phyloP scores from a whole-genome alignment of 805 yeast genomes.

The Kodamaea restingae region DNA sequence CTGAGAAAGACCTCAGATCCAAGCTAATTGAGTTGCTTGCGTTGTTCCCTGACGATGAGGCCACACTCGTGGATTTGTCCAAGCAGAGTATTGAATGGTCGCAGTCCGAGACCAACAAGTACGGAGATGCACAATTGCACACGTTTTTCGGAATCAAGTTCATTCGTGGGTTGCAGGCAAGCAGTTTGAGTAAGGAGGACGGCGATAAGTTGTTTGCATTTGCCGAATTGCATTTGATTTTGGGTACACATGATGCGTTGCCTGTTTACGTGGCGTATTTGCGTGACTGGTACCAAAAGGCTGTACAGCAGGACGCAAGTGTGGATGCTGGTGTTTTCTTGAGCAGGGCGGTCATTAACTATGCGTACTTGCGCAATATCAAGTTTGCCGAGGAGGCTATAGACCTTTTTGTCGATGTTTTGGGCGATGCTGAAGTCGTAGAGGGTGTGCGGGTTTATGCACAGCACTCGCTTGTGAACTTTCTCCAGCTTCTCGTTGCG shows the following conservation, averaged over 20 bases:
- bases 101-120: slow-evolving; percentile 39
- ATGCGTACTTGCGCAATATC: slow-evolving; percentile 62
- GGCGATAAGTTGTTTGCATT: slow-evolving; percentile 48
- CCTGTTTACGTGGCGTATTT: slow-evolving; percentile 43
- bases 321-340: slow-evolving; percentile 36
- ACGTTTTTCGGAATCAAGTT: slow-evolving; percentile 69
- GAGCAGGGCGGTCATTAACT: slow-evolving; percentile 69
- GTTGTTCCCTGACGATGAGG: slow-evolving; percentile 40
- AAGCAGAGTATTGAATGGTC: slow-evolving; percentile 70
- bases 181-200: slow-evolving; percentile 15
- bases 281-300: slow-evolving; percentile 33
- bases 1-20: slow-evolving; percentile 39
- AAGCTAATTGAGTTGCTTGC: slow-evolving; percentile 46
- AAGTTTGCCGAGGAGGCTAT: slow-evolving; percentile 47
- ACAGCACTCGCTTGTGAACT: slow-evolving; percentile 50
- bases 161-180: slow-evolving; percentile 30
- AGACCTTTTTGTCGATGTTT: slow-evolving; percentile 18
- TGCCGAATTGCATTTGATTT: slow-evolving; percentile 69
- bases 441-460: slow-evolving; percentile 35
- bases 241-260: slow-evolving; percentile 57
- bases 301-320: slow-evolving; percentile 16
- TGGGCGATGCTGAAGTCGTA: slow-evolving; percentile 12
- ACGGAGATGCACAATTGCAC: slow-evolving; percentile 76
- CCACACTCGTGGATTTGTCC: slow-evolving; percentile 58
- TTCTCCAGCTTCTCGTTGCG: slow-evolving; percentile 60